These are phyloP conservation scores for Ophiostoma tasmaniense DNA, from an alignment of 2,329 filamentous ascomycete genomes.

Conservation along the genomic window DNA sequence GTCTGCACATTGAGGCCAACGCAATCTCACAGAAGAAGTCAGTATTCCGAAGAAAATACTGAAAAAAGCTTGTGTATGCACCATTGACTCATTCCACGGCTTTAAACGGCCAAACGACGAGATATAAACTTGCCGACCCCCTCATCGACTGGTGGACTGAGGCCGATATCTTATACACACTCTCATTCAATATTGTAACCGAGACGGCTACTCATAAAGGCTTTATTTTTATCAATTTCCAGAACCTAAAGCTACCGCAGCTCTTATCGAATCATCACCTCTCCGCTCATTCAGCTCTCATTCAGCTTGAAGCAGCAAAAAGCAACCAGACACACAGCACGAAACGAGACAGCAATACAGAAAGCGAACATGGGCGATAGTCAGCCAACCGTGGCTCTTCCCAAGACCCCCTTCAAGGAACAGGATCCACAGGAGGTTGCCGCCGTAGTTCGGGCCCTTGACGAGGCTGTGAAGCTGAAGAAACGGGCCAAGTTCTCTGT, in stretches of 20 bases:
- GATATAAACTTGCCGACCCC: background rate
- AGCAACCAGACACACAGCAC: background rate
- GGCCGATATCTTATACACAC: background rate
- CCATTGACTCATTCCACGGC: background rate
- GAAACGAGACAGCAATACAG: background rate
- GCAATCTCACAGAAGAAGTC: background rate
- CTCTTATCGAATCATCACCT: background rate
- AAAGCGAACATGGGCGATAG: background rate
- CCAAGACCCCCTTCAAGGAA: slow-evolving; percentile 49
- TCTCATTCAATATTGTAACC: background rate
- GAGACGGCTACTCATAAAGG: background rate
- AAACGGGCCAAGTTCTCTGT: slow-evolving; percentile 57
- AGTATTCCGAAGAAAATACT: background rate
- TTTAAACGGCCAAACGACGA: background rate
- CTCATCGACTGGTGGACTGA: background rate
- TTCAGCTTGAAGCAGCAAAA: background rate
- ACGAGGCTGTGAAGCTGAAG: slow-evolving; percentile 46
- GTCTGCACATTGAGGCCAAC: background rate
- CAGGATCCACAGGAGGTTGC: slow-evolving; percentile 64
- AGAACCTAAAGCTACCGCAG: background rate
- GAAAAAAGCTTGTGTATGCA: background rate
- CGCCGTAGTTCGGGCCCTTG: slow-evolving; percentile 56
- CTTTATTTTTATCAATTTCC: background rate
- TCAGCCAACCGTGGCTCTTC: background rate
- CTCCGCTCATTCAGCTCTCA: background rate